These are phyloP conservation scores for Peronosclerospora sorghi DNA, from an alignment of 352 stramenopile genomes.

Conservation along the genomic window DNA sequence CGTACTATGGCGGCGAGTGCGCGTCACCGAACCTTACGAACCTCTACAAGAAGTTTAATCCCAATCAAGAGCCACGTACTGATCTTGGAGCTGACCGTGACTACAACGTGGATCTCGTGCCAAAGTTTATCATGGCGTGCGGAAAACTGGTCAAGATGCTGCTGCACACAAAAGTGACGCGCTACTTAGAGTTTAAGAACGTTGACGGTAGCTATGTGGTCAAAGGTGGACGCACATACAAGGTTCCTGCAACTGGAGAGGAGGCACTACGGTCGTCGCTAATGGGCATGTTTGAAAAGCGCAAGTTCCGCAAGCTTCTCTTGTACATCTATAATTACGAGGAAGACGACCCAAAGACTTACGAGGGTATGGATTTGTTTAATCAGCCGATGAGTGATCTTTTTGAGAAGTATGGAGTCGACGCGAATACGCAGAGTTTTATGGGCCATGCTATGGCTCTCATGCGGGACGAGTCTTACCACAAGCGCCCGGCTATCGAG, in stretches of 20 bases:
- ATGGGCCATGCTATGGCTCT: slow-evolving; percentile 99
- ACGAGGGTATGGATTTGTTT: slow-evolving; percentile 89
- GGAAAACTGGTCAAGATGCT: slow-evolving; percentile 99
- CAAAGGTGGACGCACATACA: slow-evolving; percentile 93
- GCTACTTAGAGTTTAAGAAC: slow-evolving; percentile 99
- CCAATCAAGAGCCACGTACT: slow-evolving; percentile 40
- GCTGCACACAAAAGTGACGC: slow-evolving; percentile 95
- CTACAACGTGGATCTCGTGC: slow-evolving; percentile 99
- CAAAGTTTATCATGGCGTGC: slow-evolving; percentile 99
- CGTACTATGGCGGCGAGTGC: slow-evolving; percentile 97
- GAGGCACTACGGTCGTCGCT: slow-evolving; percentile 94
- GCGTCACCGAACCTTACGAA: slow-evolving; percentile 97
- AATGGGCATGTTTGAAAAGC: slow-evolving; percentile 99
- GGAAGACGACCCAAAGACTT: slow-evolving; percentile 84
- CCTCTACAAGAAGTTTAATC: slow-evolving; percentile 93
- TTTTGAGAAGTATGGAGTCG: slow-evolving; percentile 96
- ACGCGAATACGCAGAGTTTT: slow-evolving; percentile 97
- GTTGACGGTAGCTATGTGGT: slow-evolving; percentile 98
- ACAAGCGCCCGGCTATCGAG: slow-evolving; percentile 79
- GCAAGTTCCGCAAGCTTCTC: slow-evolving; percentile 97
- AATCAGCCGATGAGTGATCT: slow-evolving; percentile 96
- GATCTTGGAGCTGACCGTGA: slow-evolving; percentile 94
- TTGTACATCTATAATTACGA: slow-evolving; percentile 97
- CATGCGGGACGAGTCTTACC: slow-evolving; percentile 88
- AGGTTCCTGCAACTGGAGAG: slow-evolving; percentile 94